Evolutionary conservation across 495 filamentous ascomycete species (phyloP).

Genomic region (Lasiosphaeria miniovina): DNA sequence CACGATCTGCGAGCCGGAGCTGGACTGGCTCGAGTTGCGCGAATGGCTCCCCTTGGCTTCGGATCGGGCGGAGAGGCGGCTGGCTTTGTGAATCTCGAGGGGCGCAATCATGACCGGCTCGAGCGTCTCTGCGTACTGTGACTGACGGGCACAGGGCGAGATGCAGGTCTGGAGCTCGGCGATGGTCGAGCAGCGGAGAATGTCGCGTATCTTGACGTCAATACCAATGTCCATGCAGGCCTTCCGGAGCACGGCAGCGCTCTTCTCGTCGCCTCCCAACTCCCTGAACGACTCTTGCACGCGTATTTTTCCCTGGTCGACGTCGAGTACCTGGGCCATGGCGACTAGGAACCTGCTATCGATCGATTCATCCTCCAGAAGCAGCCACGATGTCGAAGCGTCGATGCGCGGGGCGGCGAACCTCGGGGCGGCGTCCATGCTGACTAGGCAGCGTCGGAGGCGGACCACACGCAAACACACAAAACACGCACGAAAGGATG

Average conservation of each 20-base stretch:
- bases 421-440: slow-evolving; percentile 20
- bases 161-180: slow-evolving; percentile 38
- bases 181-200: slow-evolving; percentile 40
- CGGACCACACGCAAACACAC: not conserved
- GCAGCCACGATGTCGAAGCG: slow-evolving; percentile 28
- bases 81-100: slow-evolving; percentile 20
- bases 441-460: slow-evolving; percentile 7
- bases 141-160: slow-evolving; percentile 23
- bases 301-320: slow-evolving; percentile 22
- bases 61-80: slow-evolving; percentile 12
- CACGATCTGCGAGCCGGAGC: slow-evolving; percentile 14
- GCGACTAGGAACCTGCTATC: slow-evolving; percentile 31
- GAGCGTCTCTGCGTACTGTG: slow-evolving; percentile 13
- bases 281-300: slow-evolving; percentile 39
- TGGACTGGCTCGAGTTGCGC: slow-evolving; percentile 22
- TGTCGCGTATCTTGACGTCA: slow-evolving; percentile 37
- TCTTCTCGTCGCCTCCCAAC: slow-evolving; percentile 37
- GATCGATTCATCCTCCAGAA: slow-evolving; percentile 27
- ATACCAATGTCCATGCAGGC: slow-evolving; percentile 37
- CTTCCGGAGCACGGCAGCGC: slow-evolving; percentile 32
- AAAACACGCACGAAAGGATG: slow-evolving; percentile 9
- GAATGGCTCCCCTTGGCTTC: slow-evolving; percentile 12
- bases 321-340: slow-evolving; percentile 33
- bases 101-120: slow-evolving; percentile 22
- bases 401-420: slow-evolving; percentile 22